Evolutionary conservation across 1,284 basidiomycete species (phyloP).

Genomic region (Ganoderma lucidum): DNA sequence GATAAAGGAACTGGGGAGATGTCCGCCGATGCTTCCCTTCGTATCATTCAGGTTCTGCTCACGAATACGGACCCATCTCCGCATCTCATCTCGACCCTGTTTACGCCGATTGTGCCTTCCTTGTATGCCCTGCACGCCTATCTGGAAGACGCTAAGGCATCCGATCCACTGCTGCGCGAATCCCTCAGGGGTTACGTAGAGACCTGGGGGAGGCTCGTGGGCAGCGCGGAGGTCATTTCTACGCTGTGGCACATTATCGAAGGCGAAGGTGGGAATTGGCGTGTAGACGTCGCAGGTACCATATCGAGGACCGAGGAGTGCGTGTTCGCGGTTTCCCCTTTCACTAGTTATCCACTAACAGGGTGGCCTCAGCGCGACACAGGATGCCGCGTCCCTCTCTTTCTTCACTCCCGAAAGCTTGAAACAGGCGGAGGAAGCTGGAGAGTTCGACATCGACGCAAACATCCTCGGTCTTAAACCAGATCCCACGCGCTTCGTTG

Average conservation of each 20-base stretch:
- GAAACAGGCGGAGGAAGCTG: constrained; percentile 47
- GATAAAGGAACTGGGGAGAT: constrained; percentile 20
- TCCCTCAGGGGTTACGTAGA: constrained; percentile 64
- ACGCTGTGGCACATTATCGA: constrained; percentile 68
- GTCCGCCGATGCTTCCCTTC: constrained; percentile 51
- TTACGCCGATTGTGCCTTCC: constrained; percentile 73
- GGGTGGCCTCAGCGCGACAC: neutral
- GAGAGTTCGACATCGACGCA: constrained; percentile 56
- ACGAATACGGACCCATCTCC: constrained; percentile 84
- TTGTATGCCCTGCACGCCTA: constrained; percentile 72
- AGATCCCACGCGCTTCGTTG: constrained; percentile 72
- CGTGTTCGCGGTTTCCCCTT: constrained; percentile 25
- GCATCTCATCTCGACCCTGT: constrained; percentile 63
- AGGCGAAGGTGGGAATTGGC: constrained; percentile 64
- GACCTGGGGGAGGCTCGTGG: constrained; percentile 79
- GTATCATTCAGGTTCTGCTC: constrained; percentile 62
- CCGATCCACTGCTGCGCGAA: constrained; percentile 69
- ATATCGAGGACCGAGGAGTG: constrained; percentile 53
- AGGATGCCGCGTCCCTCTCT: constrained; percentile 44
- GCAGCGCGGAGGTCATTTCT: constrained; percentile 58
- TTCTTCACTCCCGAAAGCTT: constrained; percentile 63
- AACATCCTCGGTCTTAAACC: constrained; percentile 77
- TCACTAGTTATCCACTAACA: neutral
- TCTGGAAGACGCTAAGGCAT: constrained; percentile 59
- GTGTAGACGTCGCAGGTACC: constrained; percentile 59